Percentiles rank a stretch among this genome's conserved stretches.
Conservation (phyloP, 768 basidiomycete species). For the Mycena latifolia region DNA sequence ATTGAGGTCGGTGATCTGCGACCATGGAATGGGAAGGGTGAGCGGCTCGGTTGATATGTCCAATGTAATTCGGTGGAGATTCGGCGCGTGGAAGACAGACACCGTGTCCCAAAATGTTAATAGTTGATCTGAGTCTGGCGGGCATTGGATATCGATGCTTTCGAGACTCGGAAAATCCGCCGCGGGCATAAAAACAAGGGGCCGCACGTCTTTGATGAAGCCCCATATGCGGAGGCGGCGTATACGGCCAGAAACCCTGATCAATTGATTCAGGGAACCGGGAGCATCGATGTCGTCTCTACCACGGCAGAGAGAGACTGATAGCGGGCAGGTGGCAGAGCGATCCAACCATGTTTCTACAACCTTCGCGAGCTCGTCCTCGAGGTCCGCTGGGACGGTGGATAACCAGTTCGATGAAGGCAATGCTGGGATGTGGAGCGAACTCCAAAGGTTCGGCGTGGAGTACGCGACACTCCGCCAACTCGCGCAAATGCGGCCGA, state of each 20-base stretch:
- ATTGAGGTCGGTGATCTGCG: slow-evolving; percentile 10
- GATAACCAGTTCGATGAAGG: background rate
- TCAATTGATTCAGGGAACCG: no score
- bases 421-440: slow-evolving; percentile 16
- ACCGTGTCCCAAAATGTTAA: background rate
- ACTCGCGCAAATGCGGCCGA: slow-evolving; percentile 18
- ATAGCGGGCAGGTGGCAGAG: no score
- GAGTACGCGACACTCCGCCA: slow-evolving; percentile 17
- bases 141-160: no score
- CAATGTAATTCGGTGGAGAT: background rate
- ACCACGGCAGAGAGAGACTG: background rate
- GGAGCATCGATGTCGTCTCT: no score
- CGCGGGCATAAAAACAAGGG: no score
- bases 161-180: no score
- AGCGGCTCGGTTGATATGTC: background rate
- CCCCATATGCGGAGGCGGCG: no score
- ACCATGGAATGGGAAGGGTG: slow-evolving; percentile 6
- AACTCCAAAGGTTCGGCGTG: slow-evolving; percentile 21
- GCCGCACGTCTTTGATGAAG: no score
- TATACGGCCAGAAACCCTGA: no score
- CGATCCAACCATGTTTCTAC: no score
- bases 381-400: background rate
- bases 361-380: background rate
- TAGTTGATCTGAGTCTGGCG: no score
- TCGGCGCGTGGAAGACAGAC: background rate